phyloP scores from a whole-genome alignment of 345 rosid species.

The Anastatica hierochuntica region DNA sequence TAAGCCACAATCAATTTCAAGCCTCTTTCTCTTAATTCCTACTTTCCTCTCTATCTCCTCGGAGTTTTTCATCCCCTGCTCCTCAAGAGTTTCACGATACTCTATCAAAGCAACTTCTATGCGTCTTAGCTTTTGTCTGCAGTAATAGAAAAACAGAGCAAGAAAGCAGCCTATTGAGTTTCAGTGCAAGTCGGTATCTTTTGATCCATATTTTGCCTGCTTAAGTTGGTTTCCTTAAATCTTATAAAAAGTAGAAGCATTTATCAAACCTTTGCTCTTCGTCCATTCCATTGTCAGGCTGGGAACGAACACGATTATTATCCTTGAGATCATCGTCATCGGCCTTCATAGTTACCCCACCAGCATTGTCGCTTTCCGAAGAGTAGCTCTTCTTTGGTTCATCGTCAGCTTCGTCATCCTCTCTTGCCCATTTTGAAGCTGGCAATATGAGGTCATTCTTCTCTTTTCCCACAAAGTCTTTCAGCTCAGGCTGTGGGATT shows the following conservation, averaged over 20 bases:
- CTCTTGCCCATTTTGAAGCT: constrained; percentile 94
- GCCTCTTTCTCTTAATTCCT: constrained; percentile 58
- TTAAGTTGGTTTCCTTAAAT: neutral
- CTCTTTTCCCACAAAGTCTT: constrained; percentile 56
- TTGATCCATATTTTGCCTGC: no score
- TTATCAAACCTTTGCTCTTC: constrained; percentile 79
- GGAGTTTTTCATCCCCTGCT: constrained; percentile 58
- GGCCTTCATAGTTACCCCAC: constrained; percentile 42
- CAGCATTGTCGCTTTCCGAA: constrained; percentile 81
- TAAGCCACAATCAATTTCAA: constrained; percentile 64
- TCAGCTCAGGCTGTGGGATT: constrained; percentile 62
- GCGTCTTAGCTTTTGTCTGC: constrained; percentile 83
- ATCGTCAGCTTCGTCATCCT: constrained; percentile 83
- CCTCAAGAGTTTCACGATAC: constrained; percentile 92
- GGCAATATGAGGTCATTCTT: constrained; percentile 70
- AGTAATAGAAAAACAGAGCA: constrained; percentile 10
- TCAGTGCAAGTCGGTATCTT: no score
- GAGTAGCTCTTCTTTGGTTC: constrained; percentile 80
- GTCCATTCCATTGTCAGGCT: constrained; percentile 54
- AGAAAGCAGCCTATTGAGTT: neutral
- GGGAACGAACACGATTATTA: constrained; percentile 37
- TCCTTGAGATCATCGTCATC: constrained; percentile 53
- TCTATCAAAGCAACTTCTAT: constrained; percentile 90
- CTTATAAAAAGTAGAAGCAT: neutral
- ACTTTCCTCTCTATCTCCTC: constrained; percentile 94